Conservation (phyloP, 352 stramenopile species). For the Plasmopara muralis region DNA sequence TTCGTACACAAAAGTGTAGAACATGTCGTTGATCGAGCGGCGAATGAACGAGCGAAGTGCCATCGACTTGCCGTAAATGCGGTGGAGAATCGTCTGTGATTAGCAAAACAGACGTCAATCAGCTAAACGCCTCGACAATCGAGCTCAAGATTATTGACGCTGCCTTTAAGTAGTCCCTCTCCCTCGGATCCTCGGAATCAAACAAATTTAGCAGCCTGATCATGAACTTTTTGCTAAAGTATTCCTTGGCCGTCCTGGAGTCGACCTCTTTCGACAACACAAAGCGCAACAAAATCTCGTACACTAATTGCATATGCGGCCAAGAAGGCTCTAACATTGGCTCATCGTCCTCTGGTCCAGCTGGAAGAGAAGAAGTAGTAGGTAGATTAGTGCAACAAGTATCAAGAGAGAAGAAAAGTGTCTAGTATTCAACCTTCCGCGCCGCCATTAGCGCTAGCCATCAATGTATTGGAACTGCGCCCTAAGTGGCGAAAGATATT, state of each 20-base stretch:
- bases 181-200: conserved; percentile 94
- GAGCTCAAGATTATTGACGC: neutral
- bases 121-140: neutral
- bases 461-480: conserved; percentile 63
- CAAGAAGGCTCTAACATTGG: conserved; percentile 95
- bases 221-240: conserved; percentile 95
- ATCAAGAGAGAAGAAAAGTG: neutral
- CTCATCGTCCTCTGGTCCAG: conserved; percentile 96
- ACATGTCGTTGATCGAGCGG: conserved; percentile 96
- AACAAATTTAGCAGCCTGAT: conserved; percentile 88
- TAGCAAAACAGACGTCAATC: neutral
- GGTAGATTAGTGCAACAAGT: neutral
- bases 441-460: conserved; percentile 47
- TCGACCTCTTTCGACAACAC: conserved; percentile 96
- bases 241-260: conserved; percentile 95
- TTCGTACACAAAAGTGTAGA: conserved; percentile 98
- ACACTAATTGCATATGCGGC: conserved; percentile 97
- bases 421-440: conserved; percentile 28
- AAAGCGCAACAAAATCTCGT: conserved; percentile 98
- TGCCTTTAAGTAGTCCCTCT: conserved; percentile 97
- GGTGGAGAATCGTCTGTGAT: conserved; percentile 92
- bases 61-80: conserved; percentile 99
- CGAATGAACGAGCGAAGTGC: conserved; percentile 96
- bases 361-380: conserved; percentile 6
- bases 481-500: conserved; percentile 90